Evolutionary conservation across 129 eudicot species (phyloP).

Genomic region (Silybum marianum): DNA sequence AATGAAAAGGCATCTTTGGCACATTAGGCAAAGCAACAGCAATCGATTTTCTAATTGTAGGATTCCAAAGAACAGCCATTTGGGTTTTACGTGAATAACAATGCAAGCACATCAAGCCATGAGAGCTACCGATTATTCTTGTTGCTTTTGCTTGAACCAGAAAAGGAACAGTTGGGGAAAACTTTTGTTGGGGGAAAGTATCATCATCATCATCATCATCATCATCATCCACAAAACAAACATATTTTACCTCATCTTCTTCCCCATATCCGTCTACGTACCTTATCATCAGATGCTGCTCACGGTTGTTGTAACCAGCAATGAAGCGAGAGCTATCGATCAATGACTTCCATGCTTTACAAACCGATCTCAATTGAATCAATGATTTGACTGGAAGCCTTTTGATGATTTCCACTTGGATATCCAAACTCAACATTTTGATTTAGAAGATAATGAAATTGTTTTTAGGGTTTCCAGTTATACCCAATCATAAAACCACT

Average conservation of each 20-base stretch:
- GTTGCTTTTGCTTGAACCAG: not conserved
- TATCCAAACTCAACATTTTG: too few species aligned
- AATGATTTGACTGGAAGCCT: too few species aligned
- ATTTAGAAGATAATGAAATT: too few species aligned
- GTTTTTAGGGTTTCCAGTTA: too few species aligned
- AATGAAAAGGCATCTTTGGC: not conserved
- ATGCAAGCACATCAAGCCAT: conserved; percentile 43
- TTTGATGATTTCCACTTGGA: too few species aligned
- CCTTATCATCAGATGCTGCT: conserved; percentile 12
- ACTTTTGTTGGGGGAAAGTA: too few species aligned
- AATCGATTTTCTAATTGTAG: not conserved
- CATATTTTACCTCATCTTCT: too few species aligned
- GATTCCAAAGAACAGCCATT: not conserved
- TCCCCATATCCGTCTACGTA: not conserved
- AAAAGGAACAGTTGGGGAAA: too few species aligned
- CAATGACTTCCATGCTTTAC: conserved; percentile 25
- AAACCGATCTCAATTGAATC: conserved; percentile 27
- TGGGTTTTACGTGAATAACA: not conserved
- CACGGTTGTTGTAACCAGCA: conserved; percentile 9
- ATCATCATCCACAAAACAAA: too few species aligned
- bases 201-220: too few species aligned
- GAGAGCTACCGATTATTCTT: conserved; percentile 39
- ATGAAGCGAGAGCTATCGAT: conserved; percentile 41
- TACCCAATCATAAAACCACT: too few species aligned
- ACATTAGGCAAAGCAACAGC: not conserved